Evolutionary conservation across 805 yeast species (phyloP), one percentile per base, ranked within the genome.

Genomic region (Pichia sporocuriosa): DNA sequence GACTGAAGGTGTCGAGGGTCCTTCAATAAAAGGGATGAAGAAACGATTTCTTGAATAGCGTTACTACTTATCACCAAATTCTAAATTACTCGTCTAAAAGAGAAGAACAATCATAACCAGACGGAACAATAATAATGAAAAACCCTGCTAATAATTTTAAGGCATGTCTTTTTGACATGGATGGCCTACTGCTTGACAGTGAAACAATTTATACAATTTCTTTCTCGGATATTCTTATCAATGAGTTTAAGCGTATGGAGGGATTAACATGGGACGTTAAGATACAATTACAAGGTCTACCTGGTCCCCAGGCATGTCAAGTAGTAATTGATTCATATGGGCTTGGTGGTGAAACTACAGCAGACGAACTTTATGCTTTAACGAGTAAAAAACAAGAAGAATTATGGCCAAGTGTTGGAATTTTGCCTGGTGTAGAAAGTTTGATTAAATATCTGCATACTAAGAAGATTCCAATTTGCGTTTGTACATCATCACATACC

Each of bases 221-320:
- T 3, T 68, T 85, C 25, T 75, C 83, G 37, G 81, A 77, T 40
- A 61, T 85, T 3, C 68, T 93, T 21, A 75, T 77, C 12, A 66
- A 69, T 41, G 49, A 48, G 10, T 82, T 76, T 55, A 85, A 83
- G 9, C 39, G 42, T n/a, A 27, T 45, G 5, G 84, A 81, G 55
- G 94, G 94, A 0, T 70, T 84, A 49, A 81, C 93, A 0, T 90
- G 97, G 97, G 94, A 85, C 49, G 75, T 89, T 37, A 93, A 93
- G 62, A 70, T 87, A 47, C 72, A 81, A 49, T 65, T 93, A 22
- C 97, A 93, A 66, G 98, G 98, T 1, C 69, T 86, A 33, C 97
- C 97, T 1, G 97, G 95, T 0, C 73, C 79, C 1, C 81, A 73
- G 29, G 85, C 96, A 6, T 70, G 81, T 13, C 69, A 70, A 40